Evolutionary conservation across 257 asterid species (phyloP).

Genomic region (Nicotiana tabacum): DNA sequence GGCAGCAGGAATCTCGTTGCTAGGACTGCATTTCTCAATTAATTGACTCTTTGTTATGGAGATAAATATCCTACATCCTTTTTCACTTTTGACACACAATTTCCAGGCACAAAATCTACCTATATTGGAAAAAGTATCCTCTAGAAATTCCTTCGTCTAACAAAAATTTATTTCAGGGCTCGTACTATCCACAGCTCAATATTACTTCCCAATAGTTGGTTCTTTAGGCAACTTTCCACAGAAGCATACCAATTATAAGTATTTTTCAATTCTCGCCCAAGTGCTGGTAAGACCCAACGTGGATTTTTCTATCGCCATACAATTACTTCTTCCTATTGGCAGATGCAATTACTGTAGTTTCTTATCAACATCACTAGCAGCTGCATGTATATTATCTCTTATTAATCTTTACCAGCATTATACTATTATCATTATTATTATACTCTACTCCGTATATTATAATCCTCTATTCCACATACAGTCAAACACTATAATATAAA

Average conservation of each 20-base stretch:
- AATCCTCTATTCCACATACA: not conserved
- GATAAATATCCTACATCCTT: not conserved
- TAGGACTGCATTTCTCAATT: not conserved
- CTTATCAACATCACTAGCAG: not conserved
- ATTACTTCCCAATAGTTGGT: not conserved
- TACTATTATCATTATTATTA: not conserved
- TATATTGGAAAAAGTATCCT: not conserved
- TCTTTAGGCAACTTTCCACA: not conserved
- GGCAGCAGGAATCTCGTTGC: not conserved
- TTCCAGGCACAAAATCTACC: slow-evolving; percentile 4
- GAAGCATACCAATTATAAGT: not conserved
- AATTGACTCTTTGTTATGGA: not conserved
- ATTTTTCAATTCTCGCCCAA: not conserved
- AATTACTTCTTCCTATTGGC: not conserved
- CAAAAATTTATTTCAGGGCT: not conserved
- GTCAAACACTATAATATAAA: not conserved
- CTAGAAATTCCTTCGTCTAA: not conserved
- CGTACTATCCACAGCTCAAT: not conserved
- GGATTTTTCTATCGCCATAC: not conserved
- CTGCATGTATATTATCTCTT: not conserved
- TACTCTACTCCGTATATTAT: not conserved
- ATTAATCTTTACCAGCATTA: not conserved
- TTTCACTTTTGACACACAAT: not conserved
- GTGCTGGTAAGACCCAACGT: not conserved
- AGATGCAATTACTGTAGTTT: not conserved